Evolutionary conservation across 805 yeast genomes (phyloP).

Genomic region (Lachancea nothofagi): DNA sequence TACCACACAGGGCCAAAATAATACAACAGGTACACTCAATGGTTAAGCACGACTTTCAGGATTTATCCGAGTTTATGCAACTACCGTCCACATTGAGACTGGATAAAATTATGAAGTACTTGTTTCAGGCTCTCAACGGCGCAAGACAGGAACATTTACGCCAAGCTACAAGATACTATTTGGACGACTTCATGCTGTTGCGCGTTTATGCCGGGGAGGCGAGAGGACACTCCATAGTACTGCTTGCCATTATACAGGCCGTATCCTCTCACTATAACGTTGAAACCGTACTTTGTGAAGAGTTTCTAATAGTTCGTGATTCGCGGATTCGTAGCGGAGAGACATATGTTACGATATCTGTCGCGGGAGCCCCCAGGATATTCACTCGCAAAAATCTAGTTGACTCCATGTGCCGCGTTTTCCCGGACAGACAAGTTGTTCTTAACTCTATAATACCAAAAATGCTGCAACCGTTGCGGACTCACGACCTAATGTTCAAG

Average conservation of each 20-base stretch:
- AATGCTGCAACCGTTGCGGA: constrained; percentile 15
- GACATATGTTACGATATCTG: constrained; percentile 18
- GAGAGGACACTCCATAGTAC: constrained; percentile 19
- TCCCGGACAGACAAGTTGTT: constrained; percentile 14
- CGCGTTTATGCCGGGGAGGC: constrained; percentile 26
- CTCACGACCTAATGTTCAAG: constrained; percentile 12
- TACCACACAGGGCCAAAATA: constrained; percentile 12
- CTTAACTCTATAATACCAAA: constrained; percentile 14
- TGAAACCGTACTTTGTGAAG: constrained; percentile 15
- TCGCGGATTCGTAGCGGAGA: constrained; percentile 13
- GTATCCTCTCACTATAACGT: constrained; percentile 15
- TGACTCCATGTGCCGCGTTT: constrained; percentile 15
- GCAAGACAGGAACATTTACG: constrained; percentile 2
- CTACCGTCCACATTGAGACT: constrained; percentile 18
- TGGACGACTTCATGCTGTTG: constrained; percentile 22
- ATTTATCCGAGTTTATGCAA: constrained; percentile 10
- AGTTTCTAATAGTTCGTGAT: constrained; percentile 19
- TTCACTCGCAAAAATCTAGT: constrained; percentile 16
- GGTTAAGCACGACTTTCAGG: constrained; percentile 10
- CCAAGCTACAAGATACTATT: constrained; percentile 2
- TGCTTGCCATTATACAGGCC: constrained; percentile 23
- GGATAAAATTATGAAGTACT: constrained; percentile 15
- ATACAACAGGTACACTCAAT: constrained; percentile 11
- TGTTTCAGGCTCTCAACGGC: constrained; percentile 12
- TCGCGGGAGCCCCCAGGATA: constrained; percentile 16